Conservation (phyloP, 352 stramenopile genomes). For the Pythium brachiatum region DNA sequence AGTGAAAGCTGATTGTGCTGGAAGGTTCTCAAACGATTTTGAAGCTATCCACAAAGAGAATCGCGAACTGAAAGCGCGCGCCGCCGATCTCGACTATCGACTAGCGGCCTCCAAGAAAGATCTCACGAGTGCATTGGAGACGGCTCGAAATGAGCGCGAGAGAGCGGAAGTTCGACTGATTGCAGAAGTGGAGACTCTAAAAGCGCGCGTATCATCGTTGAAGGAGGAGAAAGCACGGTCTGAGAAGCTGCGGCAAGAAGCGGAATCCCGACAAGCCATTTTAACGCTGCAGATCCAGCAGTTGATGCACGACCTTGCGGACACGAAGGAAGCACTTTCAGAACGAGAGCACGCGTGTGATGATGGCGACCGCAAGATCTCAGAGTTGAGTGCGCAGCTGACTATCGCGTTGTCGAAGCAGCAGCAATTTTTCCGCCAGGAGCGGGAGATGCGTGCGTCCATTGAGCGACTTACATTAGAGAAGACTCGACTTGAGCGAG, state of each 20-base stretch:
- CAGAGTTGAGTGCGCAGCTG: slow-evolving; percentile 63
- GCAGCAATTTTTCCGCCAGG: slow-evolving; percentile 68
- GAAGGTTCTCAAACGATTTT: slow-evolving; percentile 47
- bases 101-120: slow-evolving; percentile 45
- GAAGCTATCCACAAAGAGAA: slow-evolving; percentile 59
- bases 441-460: slow-evolving; percentile 58
- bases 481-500: slow-evolving; percentile 60
- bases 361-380: slow-evolving; percentile 64
- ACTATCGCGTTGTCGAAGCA: slow-evolving; percentile 70
- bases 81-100: slow-evolving; percentile 53
- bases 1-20: slow-evolving; percentile 63
- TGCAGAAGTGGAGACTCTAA: slow-evolving; percentile 62
- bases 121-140: slow-evolving; percentile 29
- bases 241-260: slow-evolving; percentile 49
- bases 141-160: slow-evolving; percentile 43
- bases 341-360: slow-evolving; percentile 68
- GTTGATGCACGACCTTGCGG: slow-evolving; percentile 44
- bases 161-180: slow-evolving; percentile 50
- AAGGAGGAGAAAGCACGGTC: slow-evolving; percentile 61
- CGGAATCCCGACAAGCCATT: slow-evolving; percentile 43
- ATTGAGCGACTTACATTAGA: slow-evolving; percentile 62
- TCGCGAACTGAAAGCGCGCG: slow-evolving; percentile 50
- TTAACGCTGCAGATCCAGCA: slow-evolving; percentile 57
- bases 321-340: slow-evolving; percentile 50
- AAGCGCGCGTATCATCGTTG: slow-evolving; percentile 38